Evolutionary conservation across 257 asterid genomes (phyloP).

Genomic region (Coffea eugenioides): DNA sequence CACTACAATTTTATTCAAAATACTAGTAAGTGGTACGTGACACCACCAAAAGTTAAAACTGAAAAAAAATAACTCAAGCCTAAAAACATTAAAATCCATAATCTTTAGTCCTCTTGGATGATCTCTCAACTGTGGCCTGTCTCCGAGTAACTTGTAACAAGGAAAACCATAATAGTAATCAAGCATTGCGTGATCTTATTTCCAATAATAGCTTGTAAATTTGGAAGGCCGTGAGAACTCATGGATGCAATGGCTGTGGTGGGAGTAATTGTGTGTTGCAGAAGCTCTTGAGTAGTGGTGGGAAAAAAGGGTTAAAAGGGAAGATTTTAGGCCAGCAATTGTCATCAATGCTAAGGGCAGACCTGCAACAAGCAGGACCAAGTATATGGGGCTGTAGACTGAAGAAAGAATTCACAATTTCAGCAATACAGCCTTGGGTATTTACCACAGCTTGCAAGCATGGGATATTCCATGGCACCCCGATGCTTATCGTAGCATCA

Average conservation of each 20-base stretch:
- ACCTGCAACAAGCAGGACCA: too few species aligned
- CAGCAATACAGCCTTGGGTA: too few species aligned
- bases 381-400: too few species aligned
- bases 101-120: neutral
- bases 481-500: neutral
- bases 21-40: neutral
- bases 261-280: neutral
- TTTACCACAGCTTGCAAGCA: too few species aligned
- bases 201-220: neutral
- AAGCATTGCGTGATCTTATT: neutral
- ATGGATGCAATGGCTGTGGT: neutral
- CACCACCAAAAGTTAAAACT: neutral
- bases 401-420: too few species aligned
- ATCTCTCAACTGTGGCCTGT: neutral
- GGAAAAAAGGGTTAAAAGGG: constrained; percentile 24
- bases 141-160: too few species aligned
- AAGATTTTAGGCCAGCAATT: neutral
- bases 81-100: neutral
- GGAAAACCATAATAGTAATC: too few species aligned
- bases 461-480: neutral
- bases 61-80: neutral
- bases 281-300: constrained; percentile 5
- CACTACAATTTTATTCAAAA: too few species aligned
- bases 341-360: too few species aligned
- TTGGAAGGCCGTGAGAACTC: neutral